Evolutionary conservation across 2,329 filamentous ascomycete genomes (phyloP).

Genomic region (Pyrenophora teres): DNA sequence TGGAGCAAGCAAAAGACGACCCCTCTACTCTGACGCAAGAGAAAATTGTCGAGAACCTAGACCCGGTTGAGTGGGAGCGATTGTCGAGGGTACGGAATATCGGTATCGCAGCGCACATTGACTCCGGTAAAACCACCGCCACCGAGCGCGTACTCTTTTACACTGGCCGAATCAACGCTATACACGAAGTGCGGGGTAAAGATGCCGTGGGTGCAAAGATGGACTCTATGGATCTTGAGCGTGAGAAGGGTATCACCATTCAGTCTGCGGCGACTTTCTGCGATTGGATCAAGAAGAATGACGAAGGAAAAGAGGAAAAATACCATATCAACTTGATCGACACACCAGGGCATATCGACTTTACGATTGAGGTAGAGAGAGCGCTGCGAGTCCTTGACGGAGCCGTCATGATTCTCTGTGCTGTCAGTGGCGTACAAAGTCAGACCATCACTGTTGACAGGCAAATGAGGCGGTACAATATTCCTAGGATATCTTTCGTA

Average conservation of each 20-base stretch:
- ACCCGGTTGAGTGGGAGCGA: constrained; percentile 75
- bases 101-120: constrained; percentile 98
- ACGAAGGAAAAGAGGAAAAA: constrained; percentile 77
- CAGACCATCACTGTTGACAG: constrained; percentile 98
- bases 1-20: constrained; percentile 62
- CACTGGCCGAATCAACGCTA: constrained; percentile 93
- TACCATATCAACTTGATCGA: constrained; percentile 99
- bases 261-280: constrained; percentile 98
- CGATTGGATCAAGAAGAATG: constrained; percentile 84
- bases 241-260: constrained; percentile 98
- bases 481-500: constrained; percentile 92
- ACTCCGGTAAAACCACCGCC: constrained; percentile 96
- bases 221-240: constrained; percentile 99
- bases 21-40: constrained; percentile 64
- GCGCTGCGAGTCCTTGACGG: constrained; percentile 93
- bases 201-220: constrained; percentile 98
- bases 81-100: constrained; percentile 90
- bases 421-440: constrained; percentile 94
- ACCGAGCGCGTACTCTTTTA: constrained; percentile 98
- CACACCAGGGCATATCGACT: constrained; percentile 97
- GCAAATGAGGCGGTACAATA: constrained; percentile 98
- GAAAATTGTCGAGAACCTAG: constrained; percentile 77
- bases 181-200: constrained; percentile 94
- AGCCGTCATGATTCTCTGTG: constrained; percentile 97
- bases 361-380: constrained; percentile 97